Percentiles rank a stretch among this genome's conserved stretches.
Evolutionary conservation across 768 basidiomycete genomes (phyloP).

Genomic region (Tremella yokohamensis): DNA sequence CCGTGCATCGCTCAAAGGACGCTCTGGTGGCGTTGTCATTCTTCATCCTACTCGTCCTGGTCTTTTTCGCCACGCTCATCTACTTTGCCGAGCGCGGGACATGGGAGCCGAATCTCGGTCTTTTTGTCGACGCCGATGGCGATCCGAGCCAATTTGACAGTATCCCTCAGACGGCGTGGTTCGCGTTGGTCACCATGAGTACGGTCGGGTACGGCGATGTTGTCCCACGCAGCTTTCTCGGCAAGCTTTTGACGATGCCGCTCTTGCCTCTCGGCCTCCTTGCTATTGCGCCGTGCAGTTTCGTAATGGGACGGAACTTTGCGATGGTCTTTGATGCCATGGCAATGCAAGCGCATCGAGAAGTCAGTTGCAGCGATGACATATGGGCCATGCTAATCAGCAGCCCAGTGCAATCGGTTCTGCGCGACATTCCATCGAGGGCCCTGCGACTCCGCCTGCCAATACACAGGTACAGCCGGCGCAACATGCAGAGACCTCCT

Average conservation of each 20-base stretch:
- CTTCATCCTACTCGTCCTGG: slow-evolving; percentile 80
- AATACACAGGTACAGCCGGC: not conserved
- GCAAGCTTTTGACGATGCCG: slow-evolving; percentile 77
- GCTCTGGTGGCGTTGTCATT: slow-evolving; percentile 81
- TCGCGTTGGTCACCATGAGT: slow-evolving; percentile 62
- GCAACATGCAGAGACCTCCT: slow-evolving; percentile 1
- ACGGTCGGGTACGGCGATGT: slow-evolving; percentile 92
- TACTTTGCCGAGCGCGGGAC: slow-evolving; percentile 88
- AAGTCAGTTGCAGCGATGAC: slow-evolving; percentile 16
- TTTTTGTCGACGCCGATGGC: slow-evolving; percentile 80
- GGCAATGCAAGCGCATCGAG: slow-evolving; percentile 47
- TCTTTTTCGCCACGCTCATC: slow-evolving; percentile 82
- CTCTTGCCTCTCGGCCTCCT: slow-evolving; percentile 82
- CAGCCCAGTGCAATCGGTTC: slow-evolving; percentile 3
- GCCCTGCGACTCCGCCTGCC: not conserved
- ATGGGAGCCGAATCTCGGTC: slow-evolving; percentile 76
- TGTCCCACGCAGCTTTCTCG: slow-evolving; percentile 80
- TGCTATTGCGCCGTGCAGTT: slow-evolving; percentile 83
- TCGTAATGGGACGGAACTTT: slow-evolving; percentile 88
- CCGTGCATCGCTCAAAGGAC: slow-evolving; percentile 78
- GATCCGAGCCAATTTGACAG: slow-evolving; percentile 54
- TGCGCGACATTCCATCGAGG: slow-evolving; percentile 16
- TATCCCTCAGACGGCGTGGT: slow-evolving; percentile 76
- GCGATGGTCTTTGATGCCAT: slow-evolving; percentile 84
- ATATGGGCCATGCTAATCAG: not conserved